Conservation (phyloP, 1,139 yeast species). For the Yarrowia galli region DNA sequence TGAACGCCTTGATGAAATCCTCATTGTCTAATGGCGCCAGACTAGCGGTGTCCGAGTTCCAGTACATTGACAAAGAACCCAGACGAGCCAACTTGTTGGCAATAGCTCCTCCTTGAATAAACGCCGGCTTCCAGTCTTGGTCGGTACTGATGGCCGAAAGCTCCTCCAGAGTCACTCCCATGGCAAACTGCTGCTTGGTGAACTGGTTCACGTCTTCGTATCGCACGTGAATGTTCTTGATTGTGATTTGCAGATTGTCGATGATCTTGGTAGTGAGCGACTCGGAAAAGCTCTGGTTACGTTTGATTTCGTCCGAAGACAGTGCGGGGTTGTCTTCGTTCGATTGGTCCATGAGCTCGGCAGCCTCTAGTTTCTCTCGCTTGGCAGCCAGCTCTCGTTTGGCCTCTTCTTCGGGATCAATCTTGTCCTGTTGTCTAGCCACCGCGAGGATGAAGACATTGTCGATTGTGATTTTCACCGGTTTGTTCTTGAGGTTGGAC, state of each 20-base stretch:
- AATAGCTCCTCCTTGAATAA: conserved; percentile 70
- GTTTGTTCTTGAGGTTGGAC: conserved; percentile 92
- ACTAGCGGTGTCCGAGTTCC: conserved; percentile 75
- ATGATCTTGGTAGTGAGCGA: conserved; percentile 86
- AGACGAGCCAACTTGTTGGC: conserved; percentile 82
- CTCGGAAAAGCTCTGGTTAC: conserved; percentile 83
- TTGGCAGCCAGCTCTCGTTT: conserved; percentile 71
- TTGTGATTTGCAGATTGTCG: conserved; percentile 92
- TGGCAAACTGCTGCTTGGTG: conserved; percentile 61
- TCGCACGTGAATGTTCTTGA: conserved; percentile 87
- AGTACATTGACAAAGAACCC: conserved; percentile 77
- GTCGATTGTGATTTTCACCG: conserved; percentile 88
- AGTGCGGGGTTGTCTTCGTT: conserved; percentile 48
- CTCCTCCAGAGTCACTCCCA: conserved; percentile 84
- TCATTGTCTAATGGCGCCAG: conserved; percentile 43
- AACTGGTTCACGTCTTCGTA: conserved; percentile 72
- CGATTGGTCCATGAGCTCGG: conserved; percentile 62
- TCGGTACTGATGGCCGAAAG: conserved; percentile 92
- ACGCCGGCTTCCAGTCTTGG: conserved; percentile 82
- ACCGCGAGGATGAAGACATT: conserved; percentile 84
- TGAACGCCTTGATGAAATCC: conserved; percentile 48
- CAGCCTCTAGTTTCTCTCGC: conserved; percentile 67
- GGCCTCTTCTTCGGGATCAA: conserved; percentile 70
- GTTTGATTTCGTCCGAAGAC: conserved; percentile 56
- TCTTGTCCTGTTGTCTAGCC: conserved; percentile 63